Conservation (phyloP, 257 asterid species). For the Fraxinus americana region DNA sequence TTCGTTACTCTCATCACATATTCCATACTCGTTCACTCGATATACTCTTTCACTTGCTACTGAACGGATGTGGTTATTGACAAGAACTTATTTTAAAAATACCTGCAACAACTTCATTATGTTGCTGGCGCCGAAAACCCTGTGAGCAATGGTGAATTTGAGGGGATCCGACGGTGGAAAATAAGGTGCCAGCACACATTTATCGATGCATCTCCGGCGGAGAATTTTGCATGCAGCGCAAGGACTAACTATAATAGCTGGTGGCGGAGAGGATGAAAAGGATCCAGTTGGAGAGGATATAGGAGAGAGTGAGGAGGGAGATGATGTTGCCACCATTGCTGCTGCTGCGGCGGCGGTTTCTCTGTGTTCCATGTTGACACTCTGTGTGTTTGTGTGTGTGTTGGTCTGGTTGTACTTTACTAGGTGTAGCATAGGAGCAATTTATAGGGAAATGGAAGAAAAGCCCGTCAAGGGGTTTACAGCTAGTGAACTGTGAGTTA, state of each 20-base stretch:
- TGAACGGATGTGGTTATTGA: background rate
- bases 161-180: conserved; percentile 84
- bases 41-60: background rate
- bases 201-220: conserved; percentile 79
- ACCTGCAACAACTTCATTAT: conserved; percentile 87
- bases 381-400: background rate
- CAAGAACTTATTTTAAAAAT: background rate
- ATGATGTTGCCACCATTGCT: background rate
- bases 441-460: background rate
- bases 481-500: background rate
- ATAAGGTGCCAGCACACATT: conserved; percentile 78
- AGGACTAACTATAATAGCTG: conserved; percentile 54
- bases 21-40: too few species aligned
- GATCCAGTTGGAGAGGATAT: conserved; percentile 28
- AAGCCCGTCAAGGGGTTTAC: background rate
- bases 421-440: background rate
- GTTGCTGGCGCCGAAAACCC: conserved; percentile 94
- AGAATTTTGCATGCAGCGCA: conserved; percentile 94
- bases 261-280: conserved; percentile 29
- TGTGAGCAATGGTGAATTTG: conserved; percentile 83
- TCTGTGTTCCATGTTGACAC: background rate
- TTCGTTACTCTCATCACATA: too few species aligned
- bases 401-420: background rate
- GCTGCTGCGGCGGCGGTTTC: conserved; percentile 4
- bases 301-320: conserved; percentile 15